Conservation (phyloP, 148 eudicot species). For the Chenopodium album region DNA sequence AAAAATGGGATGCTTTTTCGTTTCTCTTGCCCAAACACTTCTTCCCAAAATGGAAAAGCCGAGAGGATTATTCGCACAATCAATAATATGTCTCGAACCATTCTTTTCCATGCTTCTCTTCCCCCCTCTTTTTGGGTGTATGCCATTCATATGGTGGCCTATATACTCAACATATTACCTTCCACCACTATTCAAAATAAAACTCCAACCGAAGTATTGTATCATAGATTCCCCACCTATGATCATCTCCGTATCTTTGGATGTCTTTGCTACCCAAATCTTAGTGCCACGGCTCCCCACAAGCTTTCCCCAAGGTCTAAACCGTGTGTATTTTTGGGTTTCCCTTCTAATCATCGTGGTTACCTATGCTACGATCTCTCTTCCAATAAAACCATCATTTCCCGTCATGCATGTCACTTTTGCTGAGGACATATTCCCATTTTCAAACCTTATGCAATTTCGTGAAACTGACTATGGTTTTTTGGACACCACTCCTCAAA, state of each 20-base stretch:
- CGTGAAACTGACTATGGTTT: not conserved
- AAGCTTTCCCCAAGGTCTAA: not conserved
- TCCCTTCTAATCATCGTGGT: not conserved
- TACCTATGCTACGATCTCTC: not conserved
- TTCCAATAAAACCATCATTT: not conserved
- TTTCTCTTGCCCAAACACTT: not conserved
- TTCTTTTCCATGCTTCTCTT: not conserved
- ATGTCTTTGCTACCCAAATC: not conserved
- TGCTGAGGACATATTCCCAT: not conserved
- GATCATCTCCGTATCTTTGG: not conserved
- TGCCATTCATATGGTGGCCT: not conserved
- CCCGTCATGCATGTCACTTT: slow-evolving; percentile 13
- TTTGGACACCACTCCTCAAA: not conserved
- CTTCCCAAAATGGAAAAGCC: not conserved
- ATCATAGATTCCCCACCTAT: not conserved
- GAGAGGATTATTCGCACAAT: not conserved
- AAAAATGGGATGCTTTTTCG: not conserved
- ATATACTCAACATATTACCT: not conserved
- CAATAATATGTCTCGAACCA: not conserved
- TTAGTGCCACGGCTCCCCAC: not conserved
- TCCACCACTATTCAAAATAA: not conserved
- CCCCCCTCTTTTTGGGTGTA: not conserved
- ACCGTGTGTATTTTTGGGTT: slow-evolving; percentile 1
- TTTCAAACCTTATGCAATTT: not conserved
- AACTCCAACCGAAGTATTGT: not conserved